phyloP scores from a whole-genome alignment of 805 yeast species.

The Saturnispora galanensis region DNA sequence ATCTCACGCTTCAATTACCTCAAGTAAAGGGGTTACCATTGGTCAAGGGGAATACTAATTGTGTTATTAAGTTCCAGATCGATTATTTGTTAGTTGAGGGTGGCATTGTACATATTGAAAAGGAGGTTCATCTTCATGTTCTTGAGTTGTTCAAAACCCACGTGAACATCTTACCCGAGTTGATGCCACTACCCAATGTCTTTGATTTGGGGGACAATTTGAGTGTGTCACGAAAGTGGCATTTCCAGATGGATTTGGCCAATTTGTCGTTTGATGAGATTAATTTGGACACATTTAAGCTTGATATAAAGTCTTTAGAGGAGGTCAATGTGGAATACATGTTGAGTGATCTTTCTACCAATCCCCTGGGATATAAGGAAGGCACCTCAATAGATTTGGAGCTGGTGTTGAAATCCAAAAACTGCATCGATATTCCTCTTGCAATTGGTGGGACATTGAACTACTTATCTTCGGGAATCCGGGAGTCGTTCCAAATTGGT shows the following conservation, averaged over 20 bases:
- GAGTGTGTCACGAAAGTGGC: slow-evolving; percentile 16
- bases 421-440: slow-evolving; percentile 11
- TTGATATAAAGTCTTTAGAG: slow-evolving; percentile 8
- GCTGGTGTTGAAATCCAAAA: too few species aligned
- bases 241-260: slow-evolving; percentile 3
- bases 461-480: slow-evolving; percentile 8
- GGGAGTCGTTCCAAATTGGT: slow-evolving; percentile 22
- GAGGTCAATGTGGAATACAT: neutral
- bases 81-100: slow-evolving; percentile 6
- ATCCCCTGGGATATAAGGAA: too few species aligned
- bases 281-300: neutral
- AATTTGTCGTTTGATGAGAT: slow-evolving; percentile 26
- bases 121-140: slow-evolving; percentile 4
- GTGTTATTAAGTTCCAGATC: slow-evolving; percentile 16
- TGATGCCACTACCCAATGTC: slow-evolving; percentile 4
- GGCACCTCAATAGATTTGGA: too few species aligned
- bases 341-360: neutral
- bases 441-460: slow-evolving; percentile 15
- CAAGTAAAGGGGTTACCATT: slow-evolving; percentile 12
- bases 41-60: slow-evolving; percentile 5
- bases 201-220: neutral
- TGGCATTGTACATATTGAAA: slow-evolving; percentile 1
- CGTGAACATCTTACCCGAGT: slow-evolving; percentile 3
- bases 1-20: slow-evolving; percentile 16
- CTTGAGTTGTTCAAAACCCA: slow-evolving; percentile 10